Base-by-base conservation (phyloP, 495 filamentous ascomycete genomes). In the Penicillium verhagenii region DNA sequence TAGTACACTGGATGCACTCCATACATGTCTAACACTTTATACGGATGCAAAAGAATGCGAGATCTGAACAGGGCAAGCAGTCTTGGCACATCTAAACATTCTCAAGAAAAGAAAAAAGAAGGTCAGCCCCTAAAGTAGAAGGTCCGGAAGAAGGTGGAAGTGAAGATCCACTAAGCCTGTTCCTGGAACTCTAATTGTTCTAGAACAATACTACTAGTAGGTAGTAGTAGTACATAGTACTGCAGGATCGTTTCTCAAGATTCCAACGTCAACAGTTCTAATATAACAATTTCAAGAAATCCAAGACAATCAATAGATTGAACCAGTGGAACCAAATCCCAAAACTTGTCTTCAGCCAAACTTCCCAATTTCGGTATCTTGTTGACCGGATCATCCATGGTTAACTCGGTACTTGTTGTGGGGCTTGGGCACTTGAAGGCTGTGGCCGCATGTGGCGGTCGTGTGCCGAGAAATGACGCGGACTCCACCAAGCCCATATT, bases 131-230 rank as follows among this genome's bases (percentile, higher is more conserved):
- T 13, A 28, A 25, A 14, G 14, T 45, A 45, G 14, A n/a, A 21
- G 11, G 42, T 25, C 19, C 19, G 21, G 23, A 45, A 16, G 31
- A 19, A 33, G 13, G 21, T 38, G 6, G 31, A 37, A 39, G 14
- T 2, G 31, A 37, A 39, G 14, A 1, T 19, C 28, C 38, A 43
- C 24, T 46, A 19, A 20, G 18, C 24, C 9, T 42, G 52, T 56
- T 37, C 53, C 46, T 49, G 45, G 26, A 56, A 50, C 53, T 45
- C 23, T 50, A 56, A 25, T 55, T 49, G n/a, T 28, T 31, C 21
- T 3, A 49, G 38, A 39, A 49, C 8, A 16, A 14, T 35, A 6
- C 31, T 35, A n/a, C n/a, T n/a, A n/a, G n/a, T n/a, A n/a, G n/a
- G n/a, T n/a, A n/a, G n/a, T n/a, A n/a, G n/a, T n/a, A n/a, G n/a